Percentiles rank a stretch among this genome's conserved stretches.
These are phyloP conservation scores for Solanum hybrid DNA, from an alignment of 305 asterid species.

Conservation along the genomic window DNA sequence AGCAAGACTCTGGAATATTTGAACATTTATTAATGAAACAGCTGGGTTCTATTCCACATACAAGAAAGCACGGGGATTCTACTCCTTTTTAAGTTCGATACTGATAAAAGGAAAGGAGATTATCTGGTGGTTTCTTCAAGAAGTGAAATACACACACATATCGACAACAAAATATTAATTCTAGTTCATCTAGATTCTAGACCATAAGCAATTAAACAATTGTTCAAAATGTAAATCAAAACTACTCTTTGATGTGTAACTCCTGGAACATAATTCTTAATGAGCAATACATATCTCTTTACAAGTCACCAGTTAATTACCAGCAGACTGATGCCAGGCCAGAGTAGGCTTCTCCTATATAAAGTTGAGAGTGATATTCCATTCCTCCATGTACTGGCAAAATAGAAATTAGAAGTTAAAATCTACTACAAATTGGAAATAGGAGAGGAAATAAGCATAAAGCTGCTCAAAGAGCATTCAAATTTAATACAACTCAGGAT, in stretches of 20 bases:
- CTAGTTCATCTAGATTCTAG: background rate
- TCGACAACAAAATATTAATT: background rate
- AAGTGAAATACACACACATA: background rate
- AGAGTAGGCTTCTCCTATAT: conserved; percentile 84
- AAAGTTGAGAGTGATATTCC: conserved; percentile 88
- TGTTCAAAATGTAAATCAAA: background rate
- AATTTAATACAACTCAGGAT: background rate
- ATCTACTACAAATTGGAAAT: background rate
- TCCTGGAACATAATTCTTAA: background rate
- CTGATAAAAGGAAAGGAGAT: background rate
- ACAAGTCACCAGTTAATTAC: conserved; percentile 22
- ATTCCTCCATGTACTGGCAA: conserved; percentile 86
- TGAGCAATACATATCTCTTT: background rate
- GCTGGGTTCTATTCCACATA: background rate
- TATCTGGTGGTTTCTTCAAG: background rate
- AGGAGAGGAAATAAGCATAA: background rate
- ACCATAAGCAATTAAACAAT: background rate
- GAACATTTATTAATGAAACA: background rate
- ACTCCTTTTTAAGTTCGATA: background rate
- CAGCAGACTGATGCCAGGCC: conserved; percentile 90
- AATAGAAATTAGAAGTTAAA: conserved; percentile 3
- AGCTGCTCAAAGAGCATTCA: background rate
- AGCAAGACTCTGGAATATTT: background rate
- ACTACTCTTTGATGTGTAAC: background rate
- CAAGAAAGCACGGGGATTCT: background rate